These are phyloP conservation scores for Lyophyllum atratum DNA, from an alignment of 768 basidiomycete species.

Conservation along the genomic window DNA sequence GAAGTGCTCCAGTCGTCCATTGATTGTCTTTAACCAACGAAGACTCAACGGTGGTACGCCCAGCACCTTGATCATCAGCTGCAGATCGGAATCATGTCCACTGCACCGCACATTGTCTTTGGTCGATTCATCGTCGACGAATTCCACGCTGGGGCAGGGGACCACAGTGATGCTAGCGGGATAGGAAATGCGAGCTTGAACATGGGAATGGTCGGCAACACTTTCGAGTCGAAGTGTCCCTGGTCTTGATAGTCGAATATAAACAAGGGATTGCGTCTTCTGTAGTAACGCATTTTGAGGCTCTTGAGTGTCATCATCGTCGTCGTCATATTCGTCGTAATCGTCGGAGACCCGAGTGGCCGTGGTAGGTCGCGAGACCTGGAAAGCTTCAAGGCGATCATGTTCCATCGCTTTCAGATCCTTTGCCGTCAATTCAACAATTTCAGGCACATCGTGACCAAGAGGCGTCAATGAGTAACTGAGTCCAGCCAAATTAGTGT, in stretches of 20 bases:
- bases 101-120: constrained; percentile 62
- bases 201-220: constrained; percentile 67
- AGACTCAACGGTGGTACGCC: constrained; percentile 80
- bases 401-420: constrained; percentile 72
- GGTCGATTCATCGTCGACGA: constrained; percentile 44
- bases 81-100: constrained; percentile 59
- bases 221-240: constrained; percentile 76
- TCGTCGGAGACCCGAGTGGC: constrained; percentile 41
- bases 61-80: constrained; percentile 62
- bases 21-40: constrained; percentile 72
- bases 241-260: constrained; percentile 73
- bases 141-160: constrained; percentile 81
- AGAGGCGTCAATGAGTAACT: constrained; percentile 76
- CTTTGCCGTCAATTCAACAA: constrained; percentile 56
- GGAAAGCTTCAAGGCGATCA: constrained; percentile 51
- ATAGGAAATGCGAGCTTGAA: constrained; percentile 71
- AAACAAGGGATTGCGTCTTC: constrained; percentile 71
- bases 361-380: constrained; percentile 41
- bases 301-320: constrained; percentile 48
- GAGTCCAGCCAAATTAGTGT: constrained; percentile 73
- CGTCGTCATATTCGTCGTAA: constrained; percentile 74
- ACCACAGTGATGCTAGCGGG: constrained; percentile 69
- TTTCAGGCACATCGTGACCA: constrained; percentile 50
- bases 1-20: constrained; percentile 67
- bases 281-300: constrained; percentile 49